These are phyloP conservation scores for Linnemannia schmuckeri DNA, from an alignment of 192 early-diverging fungal genomes.

Conservation along the genomic window DNA sequence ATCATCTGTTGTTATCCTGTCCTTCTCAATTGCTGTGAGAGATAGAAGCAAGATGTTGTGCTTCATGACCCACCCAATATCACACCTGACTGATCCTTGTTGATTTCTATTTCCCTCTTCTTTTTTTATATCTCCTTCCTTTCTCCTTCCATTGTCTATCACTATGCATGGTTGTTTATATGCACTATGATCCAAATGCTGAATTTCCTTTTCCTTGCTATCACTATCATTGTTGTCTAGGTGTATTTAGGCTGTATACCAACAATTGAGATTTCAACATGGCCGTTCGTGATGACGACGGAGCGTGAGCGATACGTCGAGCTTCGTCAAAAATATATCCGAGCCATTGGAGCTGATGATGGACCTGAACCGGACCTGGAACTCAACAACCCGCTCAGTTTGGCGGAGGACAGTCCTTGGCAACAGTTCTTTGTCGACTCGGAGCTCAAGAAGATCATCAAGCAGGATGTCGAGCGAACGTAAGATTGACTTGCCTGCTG, in stretches of 20 bases:
- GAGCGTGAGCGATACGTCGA: constrained; percentile 79
- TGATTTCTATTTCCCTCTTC: not conserved
- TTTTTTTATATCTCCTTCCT: not conserved
- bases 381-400: constrained; percentile 88
- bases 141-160: not conserved
- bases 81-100: not conserved
- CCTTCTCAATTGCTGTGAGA: not conserved
- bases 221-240: constrained; percentile 29
- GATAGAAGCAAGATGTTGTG: not conserved
- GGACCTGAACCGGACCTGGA: constrained; percentile 70
- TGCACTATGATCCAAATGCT: not conserved
- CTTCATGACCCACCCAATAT: not conserved
- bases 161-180: constrained; percentile 1
- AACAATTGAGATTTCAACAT: constrained; percentile 64
- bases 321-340: constrained; percentile 76
- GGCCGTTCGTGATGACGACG: constrained; percentile 69
- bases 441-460: constrained; percentile 86
- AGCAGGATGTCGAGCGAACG: constrained; percentile 94
- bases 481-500: constrained; percentile 50
- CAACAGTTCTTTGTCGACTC: constrained; percentile 90
- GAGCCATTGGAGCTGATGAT: constrained; percentile 59
- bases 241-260: constrained; percentile 67
- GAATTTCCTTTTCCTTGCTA: not conserved
- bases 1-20: not conserved
- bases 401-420: constrained; percentile 95